Base-by-base conservation (phyloP, 163 green algal genomes). In the Chloroidium sp. region DNA sequence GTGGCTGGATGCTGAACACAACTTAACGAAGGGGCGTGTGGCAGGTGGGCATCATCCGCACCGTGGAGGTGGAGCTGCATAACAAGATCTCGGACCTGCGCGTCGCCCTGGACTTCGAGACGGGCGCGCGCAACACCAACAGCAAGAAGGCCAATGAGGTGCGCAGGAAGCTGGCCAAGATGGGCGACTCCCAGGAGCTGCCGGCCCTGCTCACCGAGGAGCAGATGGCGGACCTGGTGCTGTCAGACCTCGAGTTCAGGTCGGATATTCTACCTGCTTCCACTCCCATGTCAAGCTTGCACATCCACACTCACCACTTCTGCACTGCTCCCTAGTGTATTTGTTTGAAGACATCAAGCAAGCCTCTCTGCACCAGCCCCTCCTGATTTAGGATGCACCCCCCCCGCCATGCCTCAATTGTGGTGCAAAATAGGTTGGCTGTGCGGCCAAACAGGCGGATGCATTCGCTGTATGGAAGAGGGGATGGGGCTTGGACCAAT, bases 61-160 rank as follows among this genome's bases (percentile, higher is more conserved):
- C 84, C 6, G 89, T 91, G 3, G 87, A 95, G 86, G 80, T 89
- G 61, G 88, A 93, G 59, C 87, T 96, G 8, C 69, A 82, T 6
- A 84, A 83, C 67, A 82, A 90, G 68, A 64, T 93, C 8, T 78
- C 82, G 58, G 79, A 68, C 2, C 69, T 69, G 57, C 72, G 61
- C 61, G 69, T 74, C n/a, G 61, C 14, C n/a, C 12, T 59, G 61
- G n/a, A 76, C 10, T 36, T 60, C 12, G 14, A 76, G 69, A 13
- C 3, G 10, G 59, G 59, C 10, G 69, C 10, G 69, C 3, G 6
- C 10, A 14, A 3, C 77, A 86, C 78, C 72, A 80, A 59, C 75
- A 83, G 64, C 64, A 76, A 76, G 69, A 13, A 14, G 6, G 69
- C 69, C 3, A 74, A 62, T 13, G 79, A 84, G 12, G 69, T 61